Evolutionary conservation across 2,329 filamentous ascomycete genomes (phyloP).

Genomic region (Nemania sp.): DNA sequence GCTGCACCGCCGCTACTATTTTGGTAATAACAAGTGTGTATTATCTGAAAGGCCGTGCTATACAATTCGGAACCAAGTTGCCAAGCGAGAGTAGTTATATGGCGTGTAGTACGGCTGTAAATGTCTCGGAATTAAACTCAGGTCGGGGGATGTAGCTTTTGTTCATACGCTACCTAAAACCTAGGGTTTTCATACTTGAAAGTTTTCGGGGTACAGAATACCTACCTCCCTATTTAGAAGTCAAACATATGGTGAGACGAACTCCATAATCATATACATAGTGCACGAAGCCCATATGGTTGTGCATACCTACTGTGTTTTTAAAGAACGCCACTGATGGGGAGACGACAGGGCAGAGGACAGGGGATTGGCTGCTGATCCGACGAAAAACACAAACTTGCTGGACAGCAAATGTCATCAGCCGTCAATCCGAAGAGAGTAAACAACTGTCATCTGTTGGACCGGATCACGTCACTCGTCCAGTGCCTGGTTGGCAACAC

Average conservation of each 20-base stretch:
- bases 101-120: no score
- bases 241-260: not conserved
- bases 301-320: constrained; percentile 5
- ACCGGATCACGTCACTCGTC: constrained; percentile 32
- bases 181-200: not conserved
- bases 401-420: constrained; percentile 32
- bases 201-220: not conserved
- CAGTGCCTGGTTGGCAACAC: constrained; percentile 33
- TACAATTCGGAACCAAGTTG: no score
- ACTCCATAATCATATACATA: not conserved
- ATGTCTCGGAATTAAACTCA: no score
- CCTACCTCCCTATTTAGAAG: not conserved
- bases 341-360: not conserved
- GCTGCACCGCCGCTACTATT: not conserved
- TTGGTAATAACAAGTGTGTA: not conserved
- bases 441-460: constrained; percentile 21
- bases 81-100: no score
- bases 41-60: no score
- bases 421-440: constrained; percentile 20
- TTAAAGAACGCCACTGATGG: constrained; percentile 9
- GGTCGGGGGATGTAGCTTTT: no score
- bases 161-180: not conserved
- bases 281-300: not conserved
- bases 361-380: constrained; percentile 15
- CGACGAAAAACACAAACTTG: not conserved